A percentile compares a stretch with the other conserved stretches of the same genome.
phyloP scores from a whole-genome alignment of 768 basidiomycete genomes.

The Daedaleopsis nitida region DNA sequence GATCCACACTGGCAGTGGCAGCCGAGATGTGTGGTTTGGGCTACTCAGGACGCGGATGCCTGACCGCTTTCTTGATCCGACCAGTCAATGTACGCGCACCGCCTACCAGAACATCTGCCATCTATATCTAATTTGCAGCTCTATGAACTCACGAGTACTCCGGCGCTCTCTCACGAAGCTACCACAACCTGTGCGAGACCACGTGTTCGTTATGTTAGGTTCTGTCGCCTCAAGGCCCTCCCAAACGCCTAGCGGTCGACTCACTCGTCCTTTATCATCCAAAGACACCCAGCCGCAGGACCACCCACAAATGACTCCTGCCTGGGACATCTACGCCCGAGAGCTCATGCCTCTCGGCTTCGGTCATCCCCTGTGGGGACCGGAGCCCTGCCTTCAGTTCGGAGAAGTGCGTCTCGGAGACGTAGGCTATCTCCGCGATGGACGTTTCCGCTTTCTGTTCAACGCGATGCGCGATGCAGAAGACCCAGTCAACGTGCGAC shows the following conservation, averaged over 20 bases:
- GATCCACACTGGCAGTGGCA: too few species aligned
- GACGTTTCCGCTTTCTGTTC: slow-evolving; percentile 16
- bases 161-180: too few species aligned
- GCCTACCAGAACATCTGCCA: too few species aligned
- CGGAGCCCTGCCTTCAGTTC: not conserved
- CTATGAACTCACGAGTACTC: too few species aligned
- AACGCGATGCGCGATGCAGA: not conserved
- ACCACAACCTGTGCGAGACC: too few species aligned
- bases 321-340: slow-evolving; percentile 10
- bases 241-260: not conserved
- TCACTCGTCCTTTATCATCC: not conserved
- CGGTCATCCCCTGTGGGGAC: slow-evolving; percentile 14
- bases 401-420: slow-evolving; percentile 19
- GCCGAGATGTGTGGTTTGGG: too few species aligned
- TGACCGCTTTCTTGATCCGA: too few species aligned
- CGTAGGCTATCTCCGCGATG: slow-evolving; percentile 12
- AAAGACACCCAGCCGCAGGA: not conserved
- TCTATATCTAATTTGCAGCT: too few species aligned
- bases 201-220: not conserved
- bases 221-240: too few species aligned
- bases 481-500: not conserved
- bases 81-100: too few species aligned
- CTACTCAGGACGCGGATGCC: too few species aligned
- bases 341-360: slow-evolving; percentile 8
- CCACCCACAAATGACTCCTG: not conserved